Base-by-base conservation (phyloP, 208 protist genomes). In the Trypanosoma caninum region DNA sequence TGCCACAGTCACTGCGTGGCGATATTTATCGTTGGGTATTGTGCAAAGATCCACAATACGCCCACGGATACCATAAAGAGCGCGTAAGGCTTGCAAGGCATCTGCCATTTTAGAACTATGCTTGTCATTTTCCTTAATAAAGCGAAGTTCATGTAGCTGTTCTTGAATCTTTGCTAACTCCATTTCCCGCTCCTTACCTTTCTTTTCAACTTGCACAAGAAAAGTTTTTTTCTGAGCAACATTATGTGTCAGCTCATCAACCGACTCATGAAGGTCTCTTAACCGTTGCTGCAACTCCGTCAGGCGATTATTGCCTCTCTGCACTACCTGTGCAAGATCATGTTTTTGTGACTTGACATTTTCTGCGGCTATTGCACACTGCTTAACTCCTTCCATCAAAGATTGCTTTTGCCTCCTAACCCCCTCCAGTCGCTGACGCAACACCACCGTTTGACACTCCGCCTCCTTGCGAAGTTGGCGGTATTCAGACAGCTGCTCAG, bases 1-100 rank as follows among this genome's bases (percentile, higher is more conserved):
- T 1, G 96, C 95, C 20, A 99, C 89, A 9, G 97, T 95, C 2
- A 98, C 76, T 2, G 98, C 98, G 45, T 91, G 76, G 35, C 89
- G 68, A 76, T 99, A 97, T 42, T 88, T 85, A 5, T 89, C 76
- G 45, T 97, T 81, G 20, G 79, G 84, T 18, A 97, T 83, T 31
- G 74, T 92, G 76, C 92, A 98, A 9, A 99, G 72, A 69, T 99
- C 97, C 23, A 93, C 71, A 25, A 98, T 34, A 22, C 84, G 84
- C 0, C 96, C 96, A 30, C 83, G 74, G 18, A 98, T 86, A 23
- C 87, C 87, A 41, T 96, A 94, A 46, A 98, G 76, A 27, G 81
- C 60, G 59, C 96, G 93, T 51, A 99, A 67, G 2, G 77, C 78
- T 51, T 97, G 84, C 3, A 99, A 53, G 0, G 89, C 87, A 33